Percentiles rank a stretch among this genome's conserved stretches.
These are phyloP conservation scores for Meira nashicola DNA, from an alignment of 1,284 basidiomycete species.

Conservation along the genomic window DNA sequence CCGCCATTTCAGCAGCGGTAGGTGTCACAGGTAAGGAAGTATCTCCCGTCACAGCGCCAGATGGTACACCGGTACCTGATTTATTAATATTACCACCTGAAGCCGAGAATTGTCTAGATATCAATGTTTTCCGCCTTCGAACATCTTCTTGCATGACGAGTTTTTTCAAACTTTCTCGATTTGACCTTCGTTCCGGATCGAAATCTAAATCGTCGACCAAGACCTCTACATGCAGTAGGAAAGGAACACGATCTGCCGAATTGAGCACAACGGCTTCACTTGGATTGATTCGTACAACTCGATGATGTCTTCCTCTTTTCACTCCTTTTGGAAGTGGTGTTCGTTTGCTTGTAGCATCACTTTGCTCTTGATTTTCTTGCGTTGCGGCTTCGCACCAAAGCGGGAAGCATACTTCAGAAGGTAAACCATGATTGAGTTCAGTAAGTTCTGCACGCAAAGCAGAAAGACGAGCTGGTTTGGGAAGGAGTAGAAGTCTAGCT, in stretches of 20 bases:
- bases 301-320: constrained; percentile 65
- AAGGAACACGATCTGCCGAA: constrained; percentile 93
- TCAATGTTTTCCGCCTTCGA: constrained; percentile 47
- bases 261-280: constrained; percentile 97
- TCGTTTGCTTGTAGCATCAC: constrained; percentile 8
- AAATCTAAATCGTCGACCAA: constrained; percentile 88
- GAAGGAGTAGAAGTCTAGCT: constrained; percentile 83
- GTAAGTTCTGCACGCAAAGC: constrained; percentile 93
- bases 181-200: constrained; percentile 74
- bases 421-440: constrained; percentile 88
- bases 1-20: too few relatives aligned
- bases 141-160: constrained; percentile 69
- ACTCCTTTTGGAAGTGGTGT: not conserved
- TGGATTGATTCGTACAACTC: constrained; percentile 93
- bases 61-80: not conserved
- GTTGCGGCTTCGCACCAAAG: constrained; percentile 70
- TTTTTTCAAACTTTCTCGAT: constrained; percentile 74
- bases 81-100: not conserved
- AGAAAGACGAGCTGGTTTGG: constrained; percentile 87
- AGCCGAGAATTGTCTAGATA: constrained; percentile 10
- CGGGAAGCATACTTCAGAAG: constrained; percentile 85
- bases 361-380: constrained; percentile 7
- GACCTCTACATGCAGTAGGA: constrained; percentile 86
- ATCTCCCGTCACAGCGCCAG: not conserved
- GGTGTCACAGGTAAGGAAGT: not conserved